Evolutionary conservation across 2,329 filamentous ascomycete genomes (phyloP), one percentile per base, ranked within the genome.

Genomic region (Davidsoniella virescens): DNA sequence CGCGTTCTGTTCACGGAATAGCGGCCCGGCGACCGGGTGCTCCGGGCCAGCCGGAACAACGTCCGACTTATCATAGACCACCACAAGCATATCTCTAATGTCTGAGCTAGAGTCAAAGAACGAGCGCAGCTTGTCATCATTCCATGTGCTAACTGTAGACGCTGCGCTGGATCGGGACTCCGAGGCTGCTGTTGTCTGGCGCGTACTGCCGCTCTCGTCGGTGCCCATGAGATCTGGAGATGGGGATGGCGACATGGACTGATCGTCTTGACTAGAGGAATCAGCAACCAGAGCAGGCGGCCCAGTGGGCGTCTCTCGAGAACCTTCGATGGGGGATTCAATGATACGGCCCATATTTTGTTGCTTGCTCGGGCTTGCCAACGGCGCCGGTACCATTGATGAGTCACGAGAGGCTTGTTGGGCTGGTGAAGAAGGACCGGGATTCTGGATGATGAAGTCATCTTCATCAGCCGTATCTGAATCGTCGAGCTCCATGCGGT

Each of bases 41-140:
- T 94, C 86, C n/a, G 76, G 74, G 1, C 82, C 78, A 6, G 82
- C 84, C 16, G 87, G 84, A 40, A 79, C 75, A 14, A 93, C 80
- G 53, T 88, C 84, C 12, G 80, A 84, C 63, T 88, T 94, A 65
- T 96, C 88, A 61, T 94, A 88, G 25, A 98, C 87, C 54, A 98
- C 84, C 37, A 88, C 75, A 47, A 96, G 73, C 61, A 96, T 75
- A 62, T 98, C 90, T 47, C 86, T 78, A 57, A 98, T 87, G 55
- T 94, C 87, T 33, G 81, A 80, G 54, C 86, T 80, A 4, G 53
- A 51, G 57, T 96, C 90, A 59, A 96, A 83, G 65, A 95, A 98
- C 12, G 84, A 82, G 53, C 87, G 79, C 25, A 98, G 74, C 58
- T 80, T 85, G 51, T 79, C 73, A 63, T 96, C 90, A 55, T 87